These are phyloP conservation scores for Blastobotrys muscicola DNA, from an alignment of 805 yeast genomes.

Conservation along the genomic window DNA sequence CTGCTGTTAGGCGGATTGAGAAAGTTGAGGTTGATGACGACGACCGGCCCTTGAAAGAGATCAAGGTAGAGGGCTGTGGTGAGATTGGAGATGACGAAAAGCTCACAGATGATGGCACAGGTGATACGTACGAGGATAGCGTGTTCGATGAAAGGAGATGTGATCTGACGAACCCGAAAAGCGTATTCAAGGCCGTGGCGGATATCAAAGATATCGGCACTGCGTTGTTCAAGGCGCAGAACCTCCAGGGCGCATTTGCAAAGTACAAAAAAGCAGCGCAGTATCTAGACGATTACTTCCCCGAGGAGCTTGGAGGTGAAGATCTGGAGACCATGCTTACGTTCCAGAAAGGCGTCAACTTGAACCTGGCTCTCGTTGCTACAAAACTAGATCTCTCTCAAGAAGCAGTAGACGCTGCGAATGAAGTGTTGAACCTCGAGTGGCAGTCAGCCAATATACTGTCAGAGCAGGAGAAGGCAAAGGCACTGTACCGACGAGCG, in stretches of 20 bases:
- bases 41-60: slow-evolving; percentile 65
- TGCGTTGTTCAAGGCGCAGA: slow-evolving; percentile 57
- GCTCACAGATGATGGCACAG: slow-evolving; percentile 53
- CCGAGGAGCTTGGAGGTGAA: slow-evolving; percentile 54
- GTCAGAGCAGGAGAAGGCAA: slow-evolving; percentile 65
- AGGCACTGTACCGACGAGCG: slow-evolving; percentile 83
- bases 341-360: slow-evolving; percentile 49
- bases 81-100: slow-evolving; percentile 50
- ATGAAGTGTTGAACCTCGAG: slow-evolving; percentile 56
- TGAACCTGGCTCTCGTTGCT: slow-evolving; percentile 69
- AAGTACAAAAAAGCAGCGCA: slow-evolving; percentile 69
- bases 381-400: slow-evolving; percentile 51
- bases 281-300: slow-evolving; percentile 63
- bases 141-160: slow-evolving; percentile 64
- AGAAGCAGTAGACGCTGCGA: slow-evolving; percentile 49
- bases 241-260: slow-evolving; percentile 43
- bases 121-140: slow-evolving; percentile 70
- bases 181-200: slow-evolving; percentile 58
- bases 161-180: slow-evolving; percentile 40
- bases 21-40: slow-evolving; percentile 49
- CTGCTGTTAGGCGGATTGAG: slow-evolving; percentile 71
- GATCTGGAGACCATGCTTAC: slow-evolving; percentile 32
- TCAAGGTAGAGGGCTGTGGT: slow-evolving; percentile 71
- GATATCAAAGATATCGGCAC: slow-evolving; percentile 73
- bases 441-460: slow-evolving; percentile 21